Evolutionary conservation across 371 early-diverging fungal genomes (phyloP), one percentile per base, ranked within the genome.

Genomic region (Mortierella sp.): DNA sequence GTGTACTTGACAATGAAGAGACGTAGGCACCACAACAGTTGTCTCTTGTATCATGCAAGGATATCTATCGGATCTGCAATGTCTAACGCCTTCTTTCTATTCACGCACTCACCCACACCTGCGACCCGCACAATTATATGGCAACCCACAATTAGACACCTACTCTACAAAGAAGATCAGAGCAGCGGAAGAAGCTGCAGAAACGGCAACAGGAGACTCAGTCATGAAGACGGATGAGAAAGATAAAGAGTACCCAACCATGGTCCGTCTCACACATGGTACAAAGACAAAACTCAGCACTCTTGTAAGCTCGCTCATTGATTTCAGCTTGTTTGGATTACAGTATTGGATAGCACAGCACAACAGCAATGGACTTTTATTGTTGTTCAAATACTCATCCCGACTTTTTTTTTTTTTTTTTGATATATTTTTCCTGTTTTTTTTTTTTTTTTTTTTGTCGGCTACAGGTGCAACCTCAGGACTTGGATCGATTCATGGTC

Each of bases 401-500:
- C 5, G 48, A 13, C 19, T 2, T 16, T 48, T 13, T 0, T 60
- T 13, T 28, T 63, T 38, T 40, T 1, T 57, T 65, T 5, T 13
- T 59, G n/a, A n/a, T n/a, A n/a, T n/a, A n/a, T n/a, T n/a, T n/a
- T n/a, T n/a, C n/a, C n/a, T n/a, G n/a, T 13, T 28, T 63, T 38
- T 40, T 1, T 57, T 65, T 5, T 13, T 59, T 55, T 1, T 10
- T 57, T 40, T 66, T 4, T n/a, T 15, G 16, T 43, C 13, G 38
- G 52, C 15, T 11, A 41, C 66, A 79, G 79, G 79, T 87, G 11
- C 84, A 84, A 32, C 81, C 88, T 4, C 70, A 71, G 40, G 85
- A 88, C 65, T 69, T 84, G 58, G 87, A 84, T 13, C 63, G 80
- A 48, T 88, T 88, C 64, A 85, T 83, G 69, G 86, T 86, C 3